Evolutionary conservation across 208 protist genomes (phyloP).

Genomic region (Porcisia hertigi): DNA sequence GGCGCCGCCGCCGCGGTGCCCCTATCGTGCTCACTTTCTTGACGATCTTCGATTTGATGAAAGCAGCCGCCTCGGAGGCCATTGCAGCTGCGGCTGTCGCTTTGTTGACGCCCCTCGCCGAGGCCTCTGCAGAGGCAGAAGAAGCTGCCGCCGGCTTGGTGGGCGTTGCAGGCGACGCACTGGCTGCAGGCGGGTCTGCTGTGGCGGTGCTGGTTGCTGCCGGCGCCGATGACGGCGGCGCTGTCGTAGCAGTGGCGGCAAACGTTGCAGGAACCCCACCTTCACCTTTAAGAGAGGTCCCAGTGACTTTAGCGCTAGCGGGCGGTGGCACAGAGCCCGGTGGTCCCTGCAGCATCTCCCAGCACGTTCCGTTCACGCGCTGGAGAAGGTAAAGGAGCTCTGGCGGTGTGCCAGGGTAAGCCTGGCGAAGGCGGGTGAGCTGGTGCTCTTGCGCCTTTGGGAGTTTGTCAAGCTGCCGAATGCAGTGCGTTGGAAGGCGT

Average conservation of each 20-base stretch:
- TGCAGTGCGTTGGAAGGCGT: slow-evolving; percentile 48
- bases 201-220: background rate
- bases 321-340: slow-evolving; percentile 2
- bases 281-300: background rate
- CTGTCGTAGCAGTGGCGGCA: background rate
- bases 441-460: slow-evolving; percentile 42
- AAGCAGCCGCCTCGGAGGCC: slow-evolving; percentile 25
- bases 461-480: slow-evolving; percentile 58
- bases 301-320: background rate
- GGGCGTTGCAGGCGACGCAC: background rate
- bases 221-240: background rate
- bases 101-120: slow-evolving; percentile 2
- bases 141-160: background rate
- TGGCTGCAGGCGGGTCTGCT: background rate
- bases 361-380: slow-evolving; percentile 61
- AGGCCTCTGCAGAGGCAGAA: background rate
- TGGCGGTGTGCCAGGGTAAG: slow-evolving; percentile 39
- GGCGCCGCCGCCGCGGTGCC: slow-evolving; percentile 1
- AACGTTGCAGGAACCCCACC: background rate
- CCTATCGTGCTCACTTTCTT: slow-evolving; percentile 17
- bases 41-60: slow-evolving; percentile 30
- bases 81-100: slow-evolving; percentile 17
- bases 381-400: slow-evolving; percentile 52
- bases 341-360: slow-evolving; percentile 31
- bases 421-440: slow-evolving; percentile 31